Base-by-base conservation (phyloP, 495 filamentous ascomycete genomes). In the Neurospora tetrasperma region DNA sequence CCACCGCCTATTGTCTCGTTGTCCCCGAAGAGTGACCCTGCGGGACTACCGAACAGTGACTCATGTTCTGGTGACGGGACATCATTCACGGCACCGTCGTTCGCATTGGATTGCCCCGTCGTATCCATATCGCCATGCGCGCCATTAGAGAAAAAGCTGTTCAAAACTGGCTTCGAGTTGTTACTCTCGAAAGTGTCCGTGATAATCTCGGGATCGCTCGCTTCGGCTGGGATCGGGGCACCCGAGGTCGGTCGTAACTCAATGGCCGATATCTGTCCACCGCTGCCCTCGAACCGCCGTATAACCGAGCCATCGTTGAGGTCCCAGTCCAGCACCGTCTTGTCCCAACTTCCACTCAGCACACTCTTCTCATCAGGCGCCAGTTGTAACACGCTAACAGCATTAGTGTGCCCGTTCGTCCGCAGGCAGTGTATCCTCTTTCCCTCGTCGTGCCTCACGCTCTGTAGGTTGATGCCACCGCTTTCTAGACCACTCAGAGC, bases 321-420 rank as follows among this genome's bases (percentile, higher is more conserved):
- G 78, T 99, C 96, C 96, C 96, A 99, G 77, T 99, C 94, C 69
- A 92, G 88, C 9, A 98, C 89, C 20, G 87, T 89, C 82, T 97
- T 97, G 79, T 99, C 96, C 96, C 96, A 99, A 82, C 94, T 94
- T 3, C 96, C 96, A 16, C 94, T 97, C 4, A 99, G 84, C 44
- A 98, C 86, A 40, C 92, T 94, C 77, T 89, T 89, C 83, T 99
- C 96, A 75, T 98, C 94, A 4, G 90, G 86, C 0, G 92, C 89
- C 43, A 99, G 84, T 16, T 88, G 90, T 20, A 99, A 83, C 31
- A 96, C 93, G 14, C 94, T 97, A 39, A 99, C 94, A 3, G 96
- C 96, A 31, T 94, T 96, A 4, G 91, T 93, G 77, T 99, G 96
- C 71, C 92, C 89, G 5, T 74, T 74, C 69, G 91, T 75, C 4